Evolutionary conservation across 345 rosid species (phyloP).

Genomic region (Gossypioides kirkii): DNA sequence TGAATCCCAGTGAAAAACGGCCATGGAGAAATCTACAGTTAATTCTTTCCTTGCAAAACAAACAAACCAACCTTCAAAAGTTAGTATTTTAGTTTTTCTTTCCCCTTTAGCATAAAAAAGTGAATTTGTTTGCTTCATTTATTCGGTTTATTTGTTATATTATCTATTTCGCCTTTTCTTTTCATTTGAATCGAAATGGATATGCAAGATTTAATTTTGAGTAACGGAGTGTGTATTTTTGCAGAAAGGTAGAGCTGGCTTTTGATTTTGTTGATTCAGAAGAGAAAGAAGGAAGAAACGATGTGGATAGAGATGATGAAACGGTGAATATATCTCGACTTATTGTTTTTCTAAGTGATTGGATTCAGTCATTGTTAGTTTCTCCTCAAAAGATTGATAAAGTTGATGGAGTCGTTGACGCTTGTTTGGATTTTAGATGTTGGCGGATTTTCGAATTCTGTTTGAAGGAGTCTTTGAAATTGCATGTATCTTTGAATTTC

Average conservation of each 20-base stretch:
- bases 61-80: constrained; percentile 45
- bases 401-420: constrained; percentile 21
- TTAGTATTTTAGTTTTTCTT: constrained; percentile 27
- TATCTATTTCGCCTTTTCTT: neutral
- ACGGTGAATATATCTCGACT: constrained; percentile 53
- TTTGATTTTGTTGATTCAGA: constrained; percentile 39
- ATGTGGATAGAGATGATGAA: constrained; percentile 42
- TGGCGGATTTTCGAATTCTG: constrained; percentile 78
- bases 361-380: constrained; percentile 66
- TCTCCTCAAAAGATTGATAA: constrained; percentile 38
- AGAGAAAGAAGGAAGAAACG: constrained; percentile 25
- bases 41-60: constrained; percentile 50
- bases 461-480: constrained; percentile 50
- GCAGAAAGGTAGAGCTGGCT: constrained; percentile 80
- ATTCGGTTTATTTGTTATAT: neutral
- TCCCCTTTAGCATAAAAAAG: neutral
- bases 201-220: neutral
- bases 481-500: constrained; percentile 50
- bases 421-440: constrained; percentile 65
- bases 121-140: neutral
- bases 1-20: constrained; percentile 26
- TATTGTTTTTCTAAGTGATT: constrained; percentile 60
- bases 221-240: constrained; percentile 16
- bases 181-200: neutral
- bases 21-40: constrained; percentile 79